Evolutionary conservation across 2,329 filamentous ascomycete species (phyloP).

Genomic region (Hysterium pulicare): DNA sequence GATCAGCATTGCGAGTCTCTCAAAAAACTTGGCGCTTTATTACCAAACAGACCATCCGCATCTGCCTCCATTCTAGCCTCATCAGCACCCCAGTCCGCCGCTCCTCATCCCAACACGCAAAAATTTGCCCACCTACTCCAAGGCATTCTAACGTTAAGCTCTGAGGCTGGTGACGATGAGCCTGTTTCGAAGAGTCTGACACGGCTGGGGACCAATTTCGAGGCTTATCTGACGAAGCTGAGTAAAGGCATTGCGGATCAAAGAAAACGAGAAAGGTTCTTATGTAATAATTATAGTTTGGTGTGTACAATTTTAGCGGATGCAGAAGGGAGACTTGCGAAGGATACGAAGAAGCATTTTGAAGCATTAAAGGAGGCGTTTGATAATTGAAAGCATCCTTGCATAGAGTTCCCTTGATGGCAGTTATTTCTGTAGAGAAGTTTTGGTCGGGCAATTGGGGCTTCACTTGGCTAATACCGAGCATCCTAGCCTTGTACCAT

Average conservation of each 20-base stretch:
- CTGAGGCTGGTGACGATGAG: slow-evolving; percentile 92
- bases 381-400: slow-evolving; percentile 21
- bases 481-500: too few species aligned
- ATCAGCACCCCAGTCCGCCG: slow-evolving; percentile 63
- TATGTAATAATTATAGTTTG: slow-evolving; percentile 95
- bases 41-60: slow-evolving; percentile 35
- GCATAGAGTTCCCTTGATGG: too few species aligned
- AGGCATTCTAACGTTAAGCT: slow-evolving; percentile 75
- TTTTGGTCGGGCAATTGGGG: too few species aligned
- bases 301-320: slow-evolving; percentile 84
- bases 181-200: slow-evolving; percentile 79
- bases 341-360: slow-evolving; percentile 74
- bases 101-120: slow-evolving; percentile 88
- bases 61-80: slow-evolving; percentile 40
- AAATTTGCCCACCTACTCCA: slow-evolving; percentile 92
- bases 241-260: slow-evolving; percentile 73
- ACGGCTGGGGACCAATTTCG: slow-evolving; percentile 75
- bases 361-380: slow-evolving; percentile 53
- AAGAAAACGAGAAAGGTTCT: slow-evolving; percentile 78
- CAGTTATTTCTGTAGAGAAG: too few species aligned
- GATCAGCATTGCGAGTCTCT: slow-evolving; percentile 89
- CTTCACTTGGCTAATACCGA: too few species aligned
- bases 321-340: slow-evolving; percentile 66
- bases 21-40: slow-evolving; percentile 52
- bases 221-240: slow-evolving; percentile 75